Base-by-base conservation (phyloP, 345 rosid species). In the Dimocarpus longan region DNA sequence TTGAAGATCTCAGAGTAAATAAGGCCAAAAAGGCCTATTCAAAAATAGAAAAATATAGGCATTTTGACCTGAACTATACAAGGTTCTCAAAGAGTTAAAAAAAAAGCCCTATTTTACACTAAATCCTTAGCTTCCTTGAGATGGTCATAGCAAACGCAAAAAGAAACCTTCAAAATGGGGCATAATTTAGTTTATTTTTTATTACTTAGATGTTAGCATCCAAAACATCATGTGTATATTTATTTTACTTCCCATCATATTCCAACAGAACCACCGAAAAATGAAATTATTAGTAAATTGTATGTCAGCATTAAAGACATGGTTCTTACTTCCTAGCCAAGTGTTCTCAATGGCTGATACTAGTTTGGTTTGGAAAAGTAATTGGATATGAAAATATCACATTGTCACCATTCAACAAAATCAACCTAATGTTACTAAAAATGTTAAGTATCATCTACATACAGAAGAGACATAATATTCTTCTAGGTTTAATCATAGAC, bases 401-500 rank as follows among this genome's bases (percentile, higher is more conserved):
- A 42, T 22, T 22, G 22, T 60, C 48, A 37, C 16, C n/a, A 73
- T 21, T 56, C 26, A 57, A 57, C 24, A 62, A 19, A 37, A 21
- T 32, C 21, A 12, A 56, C 26, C 66, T 59, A 22, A 39, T 40
- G n/a, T 13, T 57, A 40, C 13, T 18, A 40, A 12, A 54, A 19
- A 42, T 24, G 37, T 62, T n/a, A 22, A 74, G 42, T 8, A 60
- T 74, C n/a, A 74, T 13, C 42, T 63, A 46, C 28, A 71, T 26
- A 21, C 26, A 28, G 54, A 71, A 24, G 42, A 54, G 37, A 24
- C 73, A 46, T 70, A 26, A 50, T 28, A 70, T 70, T 48, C 50
- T 15, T n/a, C 74, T 70, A 70, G 60, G 18, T 70, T 70, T 70
- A 46, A 15, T 28, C 42, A 15, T 48, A 28, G n/a, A 63, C 62